These are phyloP conservation scores for Leavenworthia alabamica DNA, from an alignment of 345 rosid species.

Conservation along the genomic window DNA sequence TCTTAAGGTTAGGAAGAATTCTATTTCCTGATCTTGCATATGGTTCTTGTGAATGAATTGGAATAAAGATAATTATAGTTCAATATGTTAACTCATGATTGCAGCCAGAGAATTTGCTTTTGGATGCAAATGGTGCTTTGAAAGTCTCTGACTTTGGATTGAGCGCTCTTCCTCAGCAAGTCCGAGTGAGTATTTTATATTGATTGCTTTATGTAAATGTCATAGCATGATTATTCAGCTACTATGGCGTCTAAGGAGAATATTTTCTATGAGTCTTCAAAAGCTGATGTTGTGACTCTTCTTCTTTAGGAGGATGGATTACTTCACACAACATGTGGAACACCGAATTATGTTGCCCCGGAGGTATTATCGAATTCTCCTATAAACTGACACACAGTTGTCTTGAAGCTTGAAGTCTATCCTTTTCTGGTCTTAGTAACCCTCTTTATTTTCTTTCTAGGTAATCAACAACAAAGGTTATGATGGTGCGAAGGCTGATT, in stretches of 20 bases:
- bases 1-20: constrained; percentile 53
- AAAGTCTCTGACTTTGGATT: constrained; percentile 97
- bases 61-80: background rate
- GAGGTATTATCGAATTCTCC: constrained; percentile 54
- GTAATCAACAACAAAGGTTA: constrained; percentile 95
- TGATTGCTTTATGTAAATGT: background rate
- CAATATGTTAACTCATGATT: background rate
- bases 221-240: background rate
- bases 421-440: background rate
- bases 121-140: constrained; percentile 79
- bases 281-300: constrained; percentile 16
- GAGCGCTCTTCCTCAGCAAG: constrained; percentile 98
- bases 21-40: background rate
- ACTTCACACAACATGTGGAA: constrained; percentile 98
- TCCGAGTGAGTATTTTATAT: constrained; percentile 52
- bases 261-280: background rate
- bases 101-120: constrained; percentile 94
- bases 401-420: background rate
- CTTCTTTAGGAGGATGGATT: constrained; percentile 80
- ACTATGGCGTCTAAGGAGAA: background rate
- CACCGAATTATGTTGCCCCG: constrained; percentile 99
- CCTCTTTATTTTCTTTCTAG: constrained; percentile 34
- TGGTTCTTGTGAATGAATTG: background rate
- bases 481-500: constrained; percentile 94
- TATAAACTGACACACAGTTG: background rate